Percentiles rank a stretch among this genome's conserved stretches.
Evolutionary conservation across 1,284 basidiomycete species (phyloP).

Genomic region (Salmacisia buchloeana): DNA sequence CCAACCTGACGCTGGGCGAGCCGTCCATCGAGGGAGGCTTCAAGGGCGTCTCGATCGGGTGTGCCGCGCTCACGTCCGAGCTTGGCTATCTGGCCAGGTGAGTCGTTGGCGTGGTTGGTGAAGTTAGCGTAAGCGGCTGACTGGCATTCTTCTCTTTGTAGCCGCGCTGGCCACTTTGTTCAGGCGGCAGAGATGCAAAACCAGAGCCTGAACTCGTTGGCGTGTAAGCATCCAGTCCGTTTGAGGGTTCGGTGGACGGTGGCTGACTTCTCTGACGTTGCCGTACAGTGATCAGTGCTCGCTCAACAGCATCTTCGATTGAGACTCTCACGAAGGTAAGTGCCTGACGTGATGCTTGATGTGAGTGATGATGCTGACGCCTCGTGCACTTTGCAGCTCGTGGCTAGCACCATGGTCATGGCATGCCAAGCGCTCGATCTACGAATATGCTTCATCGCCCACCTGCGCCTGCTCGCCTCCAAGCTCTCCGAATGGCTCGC

Average conservation of each 20-base stretch:
- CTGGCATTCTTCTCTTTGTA: not conserved
- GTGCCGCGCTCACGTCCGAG: constrained; percentile 9
- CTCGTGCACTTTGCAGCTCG: not conserved
- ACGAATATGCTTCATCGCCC: not conserved
- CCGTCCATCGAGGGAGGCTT: constrained; percentile 7
- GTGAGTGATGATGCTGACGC: not conserved
- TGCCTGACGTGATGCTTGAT: not conserved
- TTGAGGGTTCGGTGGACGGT: not conserved
- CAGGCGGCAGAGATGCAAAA: constrained; percentile 12
- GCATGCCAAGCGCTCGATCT: constrained; percentile 9
- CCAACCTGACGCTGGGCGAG: constrained; percentile 10
- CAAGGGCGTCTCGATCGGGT: constrained; percentile 10
- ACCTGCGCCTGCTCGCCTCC: not conserved
- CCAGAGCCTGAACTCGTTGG: constrained; percentile 7
- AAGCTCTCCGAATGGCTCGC: not conserved
- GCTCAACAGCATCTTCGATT: constrained; percentile 5
- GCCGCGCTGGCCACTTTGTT: constrained; percentile 10
- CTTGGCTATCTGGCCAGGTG: constrained; percentile 10
- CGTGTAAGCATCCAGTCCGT: not conserved
- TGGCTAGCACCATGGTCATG: not conserved
- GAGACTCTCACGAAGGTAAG: constrained; percentile 12
- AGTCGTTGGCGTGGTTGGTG: not conserved
- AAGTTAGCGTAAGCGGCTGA: not conserved
- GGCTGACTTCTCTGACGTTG: not conserved
- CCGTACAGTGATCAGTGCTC: constrained; percentile 9